These are phyloP conservation scores for Flueggea neowawraea DNA, from an alignment of 441 rosid genomes.

Conservation along the genomic window DNA sequence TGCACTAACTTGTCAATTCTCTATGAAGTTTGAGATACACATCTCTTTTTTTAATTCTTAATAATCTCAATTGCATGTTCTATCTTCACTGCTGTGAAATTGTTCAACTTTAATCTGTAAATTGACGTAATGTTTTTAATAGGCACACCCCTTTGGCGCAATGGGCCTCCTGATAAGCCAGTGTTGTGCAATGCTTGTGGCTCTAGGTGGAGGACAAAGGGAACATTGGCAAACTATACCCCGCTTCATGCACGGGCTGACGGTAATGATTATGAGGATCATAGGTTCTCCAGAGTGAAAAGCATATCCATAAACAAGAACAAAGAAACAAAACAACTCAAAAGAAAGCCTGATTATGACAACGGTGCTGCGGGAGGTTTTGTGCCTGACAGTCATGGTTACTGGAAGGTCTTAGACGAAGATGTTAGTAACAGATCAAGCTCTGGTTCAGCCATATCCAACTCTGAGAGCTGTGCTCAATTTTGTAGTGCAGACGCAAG, in stretches of 20 bases:
- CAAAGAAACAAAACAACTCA: slow-evolving; percentile 62
- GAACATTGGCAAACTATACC: slow-evolving; percentile 86
- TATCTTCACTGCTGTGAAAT: not conserved
- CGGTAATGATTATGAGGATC: slow-evolving; percentile 62
- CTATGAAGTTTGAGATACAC: not conserved
- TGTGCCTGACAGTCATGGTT: slow-evolving; percentile 43
- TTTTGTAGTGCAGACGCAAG: slow-evolving; percentile 77
- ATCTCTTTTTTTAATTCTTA: not conserved
- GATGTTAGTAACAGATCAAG: slow-evolving; percentile 91
- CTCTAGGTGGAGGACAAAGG: slow-evolving; percentile 98
- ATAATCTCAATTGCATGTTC: not conserved
- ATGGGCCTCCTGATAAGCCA: slow-evolving; percentile 99
- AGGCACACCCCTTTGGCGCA: slow-evolving; percentile 99
- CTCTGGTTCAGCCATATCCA: slow-evolving; percentile 96
- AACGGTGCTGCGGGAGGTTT: slow-evolving; percentile 34
- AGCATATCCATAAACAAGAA: slow-evolving; percentile 61
- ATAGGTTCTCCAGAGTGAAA: slow-evolving; percentile 55
- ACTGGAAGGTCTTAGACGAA: slow-evolving; percentile 62
- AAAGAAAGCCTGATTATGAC: slow-evolving; percentile 68
- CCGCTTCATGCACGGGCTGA: slow-evolving; percentile 94
- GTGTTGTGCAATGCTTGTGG: slow-evolving; percentile 99
- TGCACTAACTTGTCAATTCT: not conserved
- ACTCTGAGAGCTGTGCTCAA: slow-evolving; percentile 93
- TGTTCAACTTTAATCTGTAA: not conserved
- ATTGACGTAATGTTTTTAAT: slow-evolving; percentile 2